phyloP scores from a whole-genome alignment of 1,139 yeast species.

The Debaryomyces fabryi region DNA sequence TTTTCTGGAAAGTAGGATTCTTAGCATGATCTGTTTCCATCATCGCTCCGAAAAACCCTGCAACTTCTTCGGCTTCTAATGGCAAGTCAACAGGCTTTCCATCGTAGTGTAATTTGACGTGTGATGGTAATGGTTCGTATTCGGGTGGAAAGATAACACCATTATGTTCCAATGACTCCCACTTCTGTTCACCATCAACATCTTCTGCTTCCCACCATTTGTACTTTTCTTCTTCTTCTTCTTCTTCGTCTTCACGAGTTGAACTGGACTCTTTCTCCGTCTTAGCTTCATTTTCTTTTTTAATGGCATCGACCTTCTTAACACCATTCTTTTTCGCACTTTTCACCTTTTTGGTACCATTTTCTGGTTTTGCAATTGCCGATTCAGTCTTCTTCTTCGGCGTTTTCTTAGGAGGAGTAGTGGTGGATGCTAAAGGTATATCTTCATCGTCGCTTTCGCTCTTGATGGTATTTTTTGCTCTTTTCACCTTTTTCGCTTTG shows the following conservation, averaged over 20 bases:
- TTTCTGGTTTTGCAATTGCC: background rate
- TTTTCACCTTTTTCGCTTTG: constrained; percentile 4
- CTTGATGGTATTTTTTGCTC: constrained; percentile 3
- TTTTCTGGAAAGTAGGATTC: constrained; percentile 82
- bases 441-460: constrained; percentile 9
- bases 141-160: constrained; percentile 95
- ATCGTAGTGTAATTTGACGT: constrained; percentile 74
- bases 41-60: constrained; percentile 92
- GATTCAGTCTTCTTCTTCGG: constrained; percentile 2
- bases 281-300: constrained; percentile 5
- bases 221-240: constrained; percentile 62
- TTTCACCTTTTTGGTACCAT: constrained; percentile 3
- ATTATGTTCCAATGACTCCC: constrained; percentile 84
- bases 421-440: constrained; percentile 7
- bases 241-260: constrained; percentile 31
- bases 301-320: background rate
- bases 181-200: constrained; percentile 73
- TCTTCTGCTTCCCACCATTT: constrained; percentile 90
- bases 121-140: constrained; percentile 83
- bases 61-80: constrained; percentile 89
- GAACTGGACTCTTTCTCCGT: constrained; percentile 4
- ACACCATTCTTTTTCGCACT: background rate
- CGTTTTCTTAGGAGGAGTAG: constrained; percentile 1
- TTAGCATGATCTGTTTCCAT: constrained; percentile 85
- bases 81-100: constrained; percentile 77